A percentile compares a stretch with the other conserved stretches of the same genome.
Conservation (phyloP, 2,329 filamentous ascomycete genomes). For the Nothomitra cinnamomea region DNA sequence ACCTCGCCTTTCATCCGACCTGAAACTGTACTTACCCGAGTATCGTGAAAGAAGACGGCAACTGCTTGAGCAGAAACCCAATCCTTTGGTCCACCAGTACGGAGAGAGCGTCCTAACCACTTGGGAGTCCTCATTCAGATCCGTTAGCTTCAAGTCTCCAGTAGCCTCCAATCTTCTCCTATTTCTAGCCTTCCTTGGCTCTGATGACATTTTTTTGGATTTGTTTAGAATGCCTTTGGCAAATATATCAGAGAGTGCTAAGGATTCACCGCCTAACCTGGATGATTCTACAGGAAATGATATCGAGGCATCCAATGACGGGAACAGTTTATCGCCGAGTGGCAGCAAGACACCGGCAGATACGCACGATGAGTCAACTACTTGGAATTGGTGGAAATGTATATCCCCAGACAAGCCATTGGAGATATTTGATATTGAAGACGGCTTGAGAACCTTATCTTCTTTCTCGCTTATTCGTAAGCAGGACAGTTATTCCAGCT, state of each 20-base stretch:
- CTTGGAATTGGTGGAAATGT: too few species aligned
- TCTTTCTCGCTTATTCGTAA: conserved; percentile 11
- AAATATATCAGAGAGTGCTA: too few species aligned
- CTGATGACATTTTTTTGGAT: neutral
- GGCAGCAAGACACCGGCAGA: too few species aligned
- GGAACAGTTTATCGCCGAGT: too few species aligned
- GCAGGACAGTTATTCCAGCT: conserved; percentile 11
- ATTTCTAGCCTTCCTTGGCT: neutral
- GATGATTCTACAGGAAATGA: too few species aligned
- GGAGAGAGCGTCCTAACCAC: conserved; percentile 14
- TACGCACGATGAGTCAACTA: too few species aligned
- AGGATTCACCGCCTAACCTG: too few species aligned
- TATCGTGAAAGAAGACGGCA: conserved; percentile 7
- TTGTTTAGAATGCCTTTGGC: too few species aligned
- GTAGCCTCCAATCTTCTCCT: conserved; percentile 9
- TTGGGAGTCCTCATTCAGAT: conserved; percentile 13
- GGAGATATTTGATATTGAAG: neutral
- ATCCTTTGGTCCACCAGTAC: conserved; percentile 12
- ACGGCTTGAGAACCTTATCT: neutral
- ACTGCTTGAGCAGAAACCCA: conserved; percentile 11
- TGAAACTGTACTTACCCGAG: neutral
- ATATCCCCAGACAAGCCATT: neutral
- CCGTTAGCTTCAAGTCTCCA: conserved; percentile 9
- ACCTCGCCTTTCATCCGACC: conserved; percentile 9
- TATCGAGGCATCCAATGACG: too few species aligned